Evolutionary conservation across 2,329 filamentous ascomycete species (phyloP), one percentile per base, ranked within the genome.

Genomic region (Calonectria leucothoes): DNA sequence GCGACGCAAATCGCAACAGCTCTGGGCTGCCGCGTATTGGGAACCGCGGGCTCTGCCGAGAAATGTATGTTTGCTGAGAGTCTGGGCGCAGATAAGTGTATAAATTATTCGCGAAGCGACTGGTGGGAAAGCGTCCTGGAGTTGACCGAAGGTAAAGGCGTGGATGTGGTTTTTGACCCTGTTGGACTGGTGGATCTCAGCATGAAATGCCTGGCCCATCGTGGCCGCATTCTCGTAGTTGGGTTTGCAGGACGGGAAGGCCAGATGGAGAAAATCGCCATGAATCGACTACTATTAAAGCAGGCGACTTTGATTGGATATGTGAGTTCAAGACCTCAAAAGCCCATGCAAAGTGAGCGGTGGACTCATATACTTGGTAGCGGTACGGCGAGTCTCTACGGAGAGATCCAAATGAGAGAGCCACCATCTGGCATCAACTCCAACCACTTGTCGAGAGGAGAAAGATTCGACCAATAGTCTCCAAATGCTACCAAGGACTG

Each of bases 91-190:
- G 82, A 84, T 69, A 75, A 78, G 4, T 85, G 83, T 65, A 82
- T 91, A 35, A 80, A 88, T 76, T 87, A 88, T 75, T 73, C 74
- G 2, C 51, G 77, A 6, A 76, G 80, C 5, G 71, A 82, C 0
- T 93, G 90, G 91, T 88, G 87, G 78, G 82, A 87, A n/a, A 77
- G 83, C 17, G 87, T 92, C 3, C 82, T 86, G n/a, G 80, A 82
- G 3, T 74, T 87, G 25, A 91, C 89, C 0, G 75, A 80, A 1
- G 86, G 87, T 0, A 82, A 84, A 35, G 91, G 91, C 0, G 90
- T 89, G 2, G 87, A 92, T 82, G 85, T 91, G 0, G 88, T 92
- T 15, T 89, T 89, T 76, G 91, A 93, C 82, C 86, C 87, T 17
- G 89, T 92, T 14, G 90, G 91, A 0, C 84, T 90, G 29, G 89